Evolutionary conservation across 768 basidiomycete species (phyloP), one percentile per base, ranked within the genome.

Genomic region (Sistotremastrum suecicum): DNA sequence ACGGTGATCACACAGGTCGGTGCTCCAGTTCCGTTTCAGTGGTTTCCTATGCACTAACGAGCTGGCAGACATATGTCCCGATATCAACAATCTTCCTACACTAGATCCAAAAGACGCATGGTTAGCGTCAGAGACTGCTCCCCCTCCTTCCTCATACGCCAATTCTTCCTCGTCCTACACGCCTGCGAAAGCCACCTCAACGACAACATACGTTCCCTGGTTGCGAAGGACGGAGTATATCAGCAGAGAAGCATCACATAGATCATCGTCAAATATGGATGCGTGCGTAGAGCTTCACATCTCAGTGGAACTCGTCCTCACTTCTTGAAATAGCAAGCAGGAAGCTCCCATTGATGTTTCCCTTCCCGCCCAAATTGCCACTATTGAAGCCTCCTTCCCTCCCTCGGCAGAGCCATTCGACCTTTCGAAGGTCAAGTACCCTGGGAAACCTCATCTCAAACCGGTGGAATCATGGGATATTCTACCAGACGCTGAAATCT

Each of bases 161-260:
- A 39, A 51, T 38, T 60, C 62, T 30, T 54, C 63, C 2, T 56
- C 58, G 8, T 56, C 63, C 20, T 20, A 20, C 4, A 58, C 56
- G 32, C 64, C 68, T 12, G 66, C 66, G 28, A 53, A 66, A 9
- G 63, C 71, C 11, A 65, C 72, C 42, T 71, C 76, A 41, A 54
- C 60, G 20, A 65, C 73, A 6, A 70, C 66, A 5, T 72, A 88
- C 47, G 91, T 95, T 7, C 72, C 87, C 1, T 97, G 92, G 92
- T 68, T 97, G 44, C 73, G 92, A 44, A 89, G 85, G 60, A 94
- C 91, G 0, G 90, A 91, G 55, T 92, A 95, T 55, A 73, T 92
- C 45, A 81, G 76, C 48, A 64, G 83, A 53, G 70, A 73, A 65
- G 76, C 64, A 60, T 71, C 45, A 54, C 70, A 51, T 58, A 76